Conservation (phyloP, 345 rosid genomes). For the Moringa oleifera region DNA sequence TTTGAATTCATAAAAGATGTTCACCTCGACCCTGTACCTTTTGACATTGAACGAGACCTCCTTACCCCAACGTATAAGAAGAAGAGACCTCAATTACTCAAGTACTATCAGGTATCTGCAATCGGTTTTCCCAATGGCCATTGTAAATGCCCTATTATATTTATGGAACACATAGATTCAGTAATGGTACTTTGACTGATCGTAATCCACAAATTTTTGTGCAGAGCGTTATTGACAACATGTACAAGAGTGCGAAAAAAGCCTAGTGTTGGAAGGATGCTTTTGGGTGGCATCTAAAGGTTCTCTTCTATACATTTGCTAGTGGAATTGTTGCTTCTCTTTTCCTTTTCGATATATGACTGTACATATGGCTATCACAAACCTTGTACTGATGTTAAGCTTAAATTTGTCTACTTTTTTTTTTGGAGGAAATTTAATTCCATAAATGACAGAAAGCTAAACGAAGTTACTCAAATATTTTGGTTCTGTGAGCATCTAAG, state of each 20-base stretch:
- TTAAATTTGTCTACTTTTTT: not conserved
- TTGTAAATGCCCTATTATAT: too few relatives aligned
- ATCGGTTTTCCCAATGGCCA: not conserved
- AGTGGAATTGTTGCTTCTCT: not conserved
- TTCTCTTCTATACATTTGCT: not conserved
- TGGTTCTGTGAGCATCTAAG: too few relatives aligned
- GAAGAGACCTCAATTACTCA: constrained; percentile 89
- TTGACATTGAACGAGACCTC: constrained; percentile 83
- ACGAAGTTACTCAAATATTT: too few relatives aligned
- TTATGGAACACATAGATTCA: not conserved
- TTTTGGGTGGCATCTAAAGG: not conserved
- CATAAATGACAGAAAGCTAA: too few relatives aligned
- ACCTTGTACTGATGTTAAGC: not conserved
- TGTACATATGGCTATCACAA: constrained; percentile 15
- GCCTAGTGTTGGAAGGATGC: constrained; percentile 23
- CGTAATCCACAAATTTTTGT: not conserved
- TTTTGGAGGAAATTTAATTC: too few relatives aligned
- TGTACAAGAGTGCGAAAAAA: constrained; percentile 57
- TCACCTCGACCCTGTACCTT: constrained; percentile 79
- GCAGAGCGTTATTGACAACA: constrained; percentile 60
- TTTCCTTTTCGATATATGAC: not conserved
- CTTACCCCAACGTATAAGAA: constrained; percentile 93
- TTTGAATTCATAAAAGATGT: constrained; percentile 78
- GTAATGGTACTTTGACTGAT: not conserved
- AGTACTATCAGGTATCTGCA: constrained; percentile 62